Evolutionary conservation across 176 grass and related monocot species (phyloP).

Genomic region (Phoenix roebelenii): DNA sequence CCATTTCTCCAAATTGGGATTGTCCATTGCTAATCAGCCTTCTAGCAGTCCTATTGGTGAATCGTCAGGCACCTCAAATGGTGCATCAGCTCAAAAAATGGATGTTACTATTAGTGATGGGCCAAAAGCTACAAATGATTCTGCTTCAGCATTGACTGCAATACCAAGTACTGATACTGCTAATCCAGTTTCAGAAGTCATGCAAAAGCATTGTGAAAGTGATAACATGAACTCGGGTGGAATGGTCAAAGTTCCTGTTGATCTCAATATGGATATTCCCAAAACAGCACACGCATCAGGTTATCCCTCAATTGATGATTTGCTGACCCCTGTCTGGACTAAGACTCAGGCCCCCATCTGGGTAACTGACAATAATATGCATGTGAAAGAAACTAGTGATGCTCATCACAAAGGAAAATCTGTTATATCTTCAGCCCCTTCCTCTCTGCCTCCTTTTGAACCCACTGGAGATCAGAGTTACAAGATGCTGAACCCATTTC

Average conservation of each 20-base stretch:
- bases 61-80: not conserved
- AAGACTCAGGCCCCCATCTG: too few species aligned
- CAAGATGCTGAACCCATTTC: not conserved
- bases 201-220: not conserved
- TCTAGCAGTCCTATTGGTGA: not conserved
- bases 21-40: not conserved
- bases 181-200: constrained; percentile 1
- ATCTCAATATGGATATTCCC: not conserved
- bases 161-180: not conserved
- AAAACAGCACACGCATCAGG: not conserved
- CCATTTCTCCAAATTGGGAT: constrained; percentile 28
- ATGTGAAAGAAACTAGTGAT: not conserved
- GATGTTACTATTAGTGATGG: constrained; percentile 3
- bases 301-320: constrained; percentile 1
- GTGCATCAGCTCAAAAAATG: not conserved
- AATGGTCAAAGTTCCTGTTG: constrained; percentile 4
- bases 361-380: not conserved
- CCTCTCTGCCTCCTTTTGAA: not conserved
- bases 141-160: not conserved
- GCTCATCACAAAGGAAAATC: constrained; percentile 1
- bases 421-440: not conserved
- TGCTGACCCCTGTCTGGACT: not conserved
- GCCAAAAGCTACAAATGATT: not conserved
- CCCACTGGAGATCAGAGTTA: too few species aligned
- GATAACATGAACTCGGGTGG: not conserved